These are phyloP conservation scores for Dissoconium aciculare DNA, from an alignment of 2,329 filamentous ascomycete genomes.

Conservation along the genomic window DNA sequence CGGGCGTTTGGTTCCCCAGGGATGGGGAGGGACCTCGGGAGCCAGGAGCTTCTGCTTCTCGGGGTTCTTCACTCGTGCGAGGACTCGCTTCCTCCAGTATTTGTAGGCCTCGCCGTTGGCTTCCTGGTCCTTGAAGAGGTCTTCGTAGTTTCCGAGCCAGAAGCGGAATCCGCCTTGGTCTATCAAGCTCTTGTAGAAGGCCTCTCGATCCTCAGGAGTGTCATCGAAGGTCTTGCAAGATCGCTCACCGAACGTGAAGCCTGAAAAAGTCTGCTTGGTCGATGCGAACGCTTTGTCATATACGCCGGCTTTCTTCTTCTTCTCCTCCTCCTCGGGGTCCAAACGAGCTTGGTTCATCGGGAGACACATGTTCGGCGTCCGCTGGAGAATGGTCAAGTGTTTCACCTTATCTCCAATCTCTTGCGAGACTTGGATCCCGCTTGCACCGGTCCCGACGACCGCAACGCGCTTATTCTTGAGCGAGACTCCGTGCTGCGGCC, in stretches of 20 bases:
- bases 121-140: conserved; percentile 25
- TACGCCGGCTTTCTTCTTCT: conserved; percentile 25
- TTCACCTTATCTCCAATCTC: conserved; percentile 34
- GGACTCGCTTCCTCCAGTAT: conserved; percentile 33
- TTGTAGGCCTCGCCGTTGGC: conserved; percentile 33
- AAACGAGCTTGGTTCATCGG: conserved; percentile 43
- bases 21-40: conserved; percentile 30
- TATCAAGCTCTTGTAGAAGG: conserved; percentile 30
- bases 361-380: conserved; percentile 50
- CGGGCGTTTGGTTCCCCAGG: conserved; percentile 34
- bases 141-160: conserved; percentile 20
- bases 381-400: conserved; percentile 46
- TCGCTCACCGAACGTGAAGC: conserved; percentile 43
- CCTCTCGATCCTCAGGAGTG: conserved; percentile 30
- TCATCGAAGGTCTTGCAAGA: conserved; percentile 42
- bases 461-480: conserved; percentile 43
- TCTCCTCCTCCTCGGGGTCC: conserved; percentile 37
- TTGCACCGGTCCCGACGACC: conserved; percentile 50
- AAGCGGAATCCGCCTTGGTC: conserved; percentile 22
- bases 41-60: conserved; percentile 34
- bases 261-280: conserved; percentile 41
- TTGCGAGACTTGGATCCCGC: conserved; percentile 47
- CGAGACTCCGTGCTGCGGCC: conserved; percentile 34
- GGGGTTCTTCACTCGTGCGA: conserved; percentile 29
- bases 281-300: conserved; percentile 37